phyloP scores from a whole-genome alignment of 2,329 filamentous ascomycete genomes.

The Paracamarosporium sp. region DNA sequence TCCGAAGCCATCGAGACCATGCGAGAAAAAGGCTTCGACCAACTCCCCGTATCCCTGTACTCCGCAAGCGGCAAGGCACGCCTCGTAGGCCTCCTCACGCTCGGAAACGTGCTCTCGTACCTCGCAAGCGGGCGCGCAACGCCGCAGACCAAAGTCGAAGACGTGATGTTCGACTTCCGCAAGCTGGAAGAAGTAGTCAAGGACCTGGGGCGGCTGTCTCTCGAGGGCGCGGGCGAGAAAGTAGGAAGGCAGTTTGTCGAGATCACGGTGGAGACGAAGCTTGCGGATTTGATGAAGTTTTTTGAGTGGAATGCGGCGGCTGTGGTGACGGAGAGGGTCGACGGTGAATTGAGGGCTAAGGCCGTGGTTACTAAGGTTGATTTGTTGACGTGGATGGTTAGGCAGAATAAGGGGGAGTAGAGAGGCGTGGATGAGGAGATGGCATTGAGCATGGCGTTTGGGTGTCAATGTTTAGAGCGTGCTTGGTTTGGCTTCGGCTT shows the following conservation, averaged over 20 bases:
- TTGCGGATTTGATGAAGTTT: constrained; percentile 85
- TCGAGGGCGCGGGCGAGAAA: constrained; percentile 28
- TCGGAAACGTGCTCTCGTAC: constrained; percentile 92
- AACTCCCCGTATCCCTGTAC: constrained; percentile 80
- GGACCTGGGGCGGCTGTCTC: constrained; percentile 61
- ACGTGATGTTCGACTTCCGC: constrained; percentile 97
- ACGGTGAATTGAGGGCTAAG: constrained; percentile 73
- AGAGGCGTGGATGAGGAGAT: background rate
- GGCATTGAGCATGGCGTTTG: background rate
- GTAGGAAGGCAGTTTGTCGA: constrained; percentile 77
- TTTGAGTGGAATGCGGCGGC: constrained; percentile 98
- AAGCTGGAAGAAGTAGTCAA: constrained; percentile 88
- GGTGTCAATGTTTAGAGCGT: background rate
- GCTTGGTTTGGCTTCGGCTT: no score
- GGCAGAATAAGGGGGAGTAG: constrained; percentile 18
- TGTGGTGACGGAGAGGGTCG: constrained; percentile 81
- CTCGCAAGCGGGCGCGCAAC: constrained; percentile 83
- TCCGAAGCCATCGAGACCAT: constrained; percentile 94
- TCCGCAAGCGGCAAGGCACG: constrained; percentile 67
- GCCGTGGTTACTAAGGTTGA: constrained; percentile 98
- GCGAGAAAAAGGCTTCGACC: constrained; percentile 98
- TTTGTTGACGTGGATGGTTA: constrained; percentile 86
- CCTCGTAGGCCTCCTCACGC: constrained; percentile 90
- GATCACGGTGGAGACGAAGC: constrained; percentile 88
- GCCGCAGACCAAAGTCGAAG: constrained; percentile 74